These are phyloP conservation scores for Xylariaceae sp. DNA, from an alignment of 2,329 filamentous ascomycete genomes.

Conservation along the genomic window DNA sequence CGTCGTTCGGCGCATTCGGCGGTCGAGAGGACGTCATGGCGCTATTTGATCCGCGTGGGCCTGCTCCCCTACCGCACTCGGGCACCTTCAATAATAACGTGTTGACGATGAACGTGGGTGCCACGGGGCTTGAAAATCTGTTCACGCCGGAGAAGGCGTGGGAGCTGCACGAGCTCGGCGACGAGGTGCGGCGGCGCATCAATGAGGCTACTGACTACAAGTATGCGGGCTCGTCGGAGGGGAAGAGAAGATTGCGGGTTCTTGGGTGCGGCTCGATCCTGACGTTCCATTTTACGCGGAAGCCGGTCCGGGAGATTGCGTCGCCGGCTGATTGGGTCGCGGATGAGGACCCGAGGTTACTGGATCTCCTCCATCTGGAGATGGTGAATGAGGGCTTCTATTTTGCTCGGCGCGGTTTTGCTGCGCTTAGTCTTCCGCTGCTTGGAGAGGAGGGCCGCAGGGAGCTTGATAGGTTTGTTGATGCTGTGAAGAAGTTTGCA, in stretches of 20 bases:
- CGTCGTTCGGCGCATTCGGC: slow-evolving; percentile 63
- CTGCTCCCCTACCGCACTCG: slow-evolving; percentile 41
- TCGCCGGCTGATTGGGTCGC: slow-evolving; percentile 14
- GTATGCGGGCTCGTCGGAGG: neutral
- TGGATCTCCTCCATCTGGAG: slow-evolving; percentile 43
- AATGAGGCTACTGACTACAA: slow-evolving; percentile 21
- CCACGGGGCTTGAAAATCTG: slow-evolving; percentile 26
- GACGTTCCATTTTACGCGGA: slow-evolving; percentile 27
- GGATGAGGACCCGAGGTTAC: slow-evolving; percentile 32
- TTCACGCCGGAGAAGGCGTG: slow-evolving; percentile 27
- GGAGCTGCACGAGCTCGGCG: slow-evolving; percentile 27
- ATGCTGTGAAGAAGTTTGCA: slow-evolving; percentile 34
- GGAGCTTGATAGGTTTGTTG: slow-evolving; percentile 38
- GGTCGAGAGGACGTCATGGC: slow-evolving; percentile 54
- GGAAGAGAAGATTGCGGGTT: slow-evolving; percentile 5
- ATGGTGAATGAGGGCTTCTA: slow-evolving; percentile 43
- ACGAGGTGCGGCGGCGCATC: slow-evolving; percentile 24
- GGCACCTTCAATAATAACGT: slow-evolving; percentile 62
- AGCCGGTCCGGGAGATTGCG: slow-evolving; percentile 27
- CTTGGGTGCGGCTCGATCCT: slow-evolving; percentile 19
- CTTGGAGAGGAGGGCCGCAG: slow-evolving; percentile 28
- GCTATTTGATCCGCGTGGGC: slow-evolving; percentile 43
- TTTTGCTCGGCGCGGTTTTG: slow-evolving; percentile 38
- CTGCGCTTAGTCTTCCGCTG: slow-evolving; percentile 38
- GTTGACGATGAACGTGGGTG: slow-evolving; percentile 46